Evolutionary conservation across 2,329 filamentous ascomycete species (phyloP), one percentile per base, ranked within the genome.

Genomic region (Tolypocladium guangdongense): DNA sequence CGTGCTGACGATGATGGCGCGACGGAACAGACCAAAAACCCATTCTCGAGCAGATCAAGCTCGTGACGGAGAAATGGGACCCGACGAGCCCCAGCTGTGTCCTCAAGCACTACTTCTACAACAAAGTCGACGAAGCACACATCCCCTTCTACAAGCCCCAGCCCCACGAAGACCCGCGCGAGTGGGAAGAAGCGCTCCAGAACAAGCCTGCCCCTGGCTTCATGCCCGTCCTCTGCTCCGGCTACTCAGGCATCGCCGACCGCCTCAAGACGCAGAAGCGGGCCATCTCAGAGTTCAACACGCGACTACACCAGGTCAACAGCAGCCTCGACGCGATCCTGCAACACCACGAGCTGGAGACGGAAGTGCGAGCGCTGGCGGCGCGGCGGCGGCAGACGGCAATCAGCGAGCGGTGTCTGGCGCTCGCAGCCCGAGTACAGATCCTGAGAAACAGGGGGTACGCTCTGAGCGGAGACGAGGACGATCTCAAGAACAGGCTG

Each of bases 81-180:
- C 83, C 87, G 1, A 69, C 76, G 30, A 80, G 77, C 66, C 77
- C 82, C 24, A 82, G 82, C 64, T 90, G 87, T 62, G 81, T 80
- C 32, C 90, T 93, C 73, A 87, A 89, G 68, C 77, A 87, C 64
- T 92, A 92, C 74, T 89, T 93, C 68, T 95, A 93, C 77, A 93
- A 93, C 71, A 83, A 88, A 59, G 87, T 91, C 57, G 84, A 87
- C 58, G 82, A 87, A 62, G 80, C 82, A 51, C 79, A 80, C 64
- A 84, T 86, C n/a, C 87, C 87, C 12, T 90, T 87, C 68, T 91
- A 87, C 68, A 81, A 84, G 58, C 87, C 87, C 2, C 76, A 80
- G 18, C 74, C 82, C 1, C 75, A 81, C 60, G 89, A 93, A 64
- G 84, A 91, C 64, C 81, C 85, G 38, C 80, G 82, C 58, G 87